Base-by-base conservation (phyloP, 2,329 filamentous ascomycete genomes). In the Epichloe coenophiala region DNA sequence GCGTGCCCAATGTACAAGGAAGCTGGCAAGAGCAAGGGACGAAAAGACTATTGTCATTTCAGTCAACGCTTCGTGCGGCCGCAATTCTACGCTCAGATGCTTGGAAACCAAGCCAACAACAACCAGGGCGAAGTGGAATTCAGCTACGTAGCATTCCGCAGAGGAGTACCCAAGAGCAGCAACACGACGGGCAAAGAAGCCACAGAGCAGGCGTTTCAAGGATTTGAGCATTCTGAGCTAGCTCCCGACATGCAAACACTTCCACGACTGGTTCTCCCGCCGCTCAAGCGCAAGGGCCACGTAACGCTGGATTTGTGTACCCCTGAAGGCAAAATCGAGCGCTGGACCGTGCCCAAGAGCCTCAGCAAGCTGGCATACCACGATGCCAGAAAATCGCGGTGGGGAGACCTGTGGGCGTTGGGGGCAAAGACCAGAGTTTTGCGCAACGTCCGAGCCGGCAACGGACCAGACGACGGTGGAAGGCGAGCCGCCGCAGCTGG, bases 401-500 rank as follows among this genome's bases (percentile, higher is more conserved):
- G 91, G 93, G 93, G 93, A 39, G 93, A 97, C 64, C 73, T 97
- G 9, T 98, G 93, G 93, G 89, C 91, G 1, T 73, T 97, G 0
- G 93, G 93, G 0, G 91, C 90, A 21, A 97, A 97, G 74, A 94
- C 88, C 0, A 76, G 88, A 12, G 77, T 85, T 4, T 62, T 67
- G 2, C 72, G 86, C 45, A 72, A 70, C 13, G 69, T 86, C 42
- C 77, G 81, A 7, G 67, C 85, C 3, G 86, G 86, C 48, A 65
- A 62, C 54, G 68, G 67, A 49, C 63, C 63, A 0, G 67, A 72
- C 31, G 75, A 76, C 39, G 72, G 71, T 4, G 73, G 71, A 3
- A 70, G 74, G 48, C 66, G 73, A 40, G 65, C 71, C 8, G 65
- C 59, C 3, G 55, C 63, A 48, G 67, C 64, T 47, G 45, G 31